These are phyloP conservation scores for Phytophthora sp. DNA, from an alignment of 352 stramenopile genomes.

Conservation along the genomic window DNA sequence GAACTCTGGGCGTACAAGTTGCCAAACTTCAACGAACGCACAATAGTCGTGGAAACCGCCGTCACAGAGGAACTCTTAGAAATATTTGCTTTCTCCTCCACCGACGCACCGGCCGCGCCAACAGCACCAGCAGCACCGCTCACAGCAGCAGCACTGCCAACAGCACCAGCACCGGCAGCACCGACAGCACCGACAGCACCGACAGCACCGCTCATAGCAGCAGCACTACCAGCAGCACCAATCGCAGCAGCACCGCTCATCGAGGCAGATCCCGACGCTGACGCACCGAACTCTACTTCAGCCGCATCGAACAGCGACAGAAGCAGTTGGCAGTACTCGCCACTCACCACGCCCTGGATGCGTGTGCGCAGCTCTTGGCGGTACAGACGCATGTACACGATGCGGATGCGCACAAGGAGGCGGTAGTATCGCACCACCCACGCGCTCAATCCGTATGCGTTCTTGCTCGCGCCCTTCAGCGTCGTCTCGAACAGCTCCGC, in stretches of 20 bases:
- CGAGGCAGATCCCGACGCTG: neutral
- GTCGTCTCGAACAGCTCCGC: constrained; percentile 39
- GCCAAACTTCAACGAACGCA: neutral
- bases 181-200: neutral
- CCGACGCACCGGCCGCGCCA: neutral
- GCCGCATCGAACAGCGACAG: constrained; percentile 4
- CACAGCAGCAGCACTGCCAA: constrained; percentile 4
- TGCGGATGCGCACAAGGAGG: constrained; percentile 28
- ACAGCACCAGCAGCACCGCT: constrained; percentile 1
- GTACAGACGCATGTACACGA: constrained; percentile 55
- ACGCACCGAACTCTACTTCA: neutral
- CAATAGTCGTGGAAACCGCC: neutral
- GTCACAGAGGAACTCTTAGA: neutral
- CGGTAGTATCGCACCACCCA: constrained; percentile 30
- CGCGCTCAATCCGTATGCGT: constrained; percentile 11
- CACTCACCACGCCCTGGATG: constrained; percentile 13
- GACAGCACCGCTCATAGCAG: neutral
- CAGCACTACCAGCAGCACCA: constrained; percentile 1
- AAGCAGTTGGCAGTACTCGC: constrained; percentile 5
- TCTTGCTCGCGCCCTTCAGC: constrained; percentile 41
- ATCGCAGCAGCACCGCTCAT: neutral
- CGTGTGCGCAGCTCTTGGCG: constrained; percentile 31
- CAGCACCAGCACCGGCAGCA: neutral
- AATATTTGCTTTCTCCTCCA: constrained; percentile 5
- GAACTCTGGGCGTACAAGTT: constrained; percentile 11